These are phyloP conservation scores for Eutrema yunnanense DNA, from an alignment of 345 rosid species.

Conservation along the genomic window DNA sequence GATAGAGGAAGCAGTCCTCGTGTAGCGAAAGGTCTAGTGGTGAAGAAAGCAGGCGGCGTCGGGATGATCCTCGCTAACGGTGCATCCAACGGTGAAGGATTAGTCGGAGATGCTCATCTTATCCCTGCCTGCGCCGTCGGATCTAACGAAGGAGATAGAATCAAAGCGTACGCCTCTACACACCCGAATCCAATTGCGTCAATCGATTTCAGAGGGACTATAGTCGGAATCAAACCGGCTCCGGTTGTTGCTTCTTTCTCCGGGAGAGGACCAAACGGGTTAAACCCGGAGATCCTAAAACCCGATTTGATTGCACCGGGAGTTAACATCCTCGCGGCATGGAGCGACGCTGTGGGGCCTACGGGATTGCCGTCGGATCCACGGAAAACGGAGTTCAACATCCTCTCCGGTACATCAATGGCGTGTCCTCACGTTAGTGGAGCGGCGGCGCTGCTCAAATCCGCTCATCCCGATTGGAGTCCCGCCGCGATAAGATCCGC, in stretches of 20 bases:
- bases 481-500: conserved; percentile 72
- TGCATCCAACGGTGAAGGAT: conserved; percentile 70
- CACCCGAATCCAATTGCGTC: conserved; percentile 42
- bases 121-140: conserved; percentile 72
- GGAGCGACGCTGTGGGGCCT: conserved; percentile 75
- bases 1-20: conserved; percentile 75
- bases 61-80: conserved; percentile 88
- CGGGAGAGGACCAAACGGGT: conserved; percentile 62
- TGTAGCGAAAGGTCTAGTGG: conserved; percentile 77
- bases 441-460: conserved; percentile 77
- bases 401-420: conserved; percentile 81
- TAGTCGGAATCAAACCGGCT: conserved; percentile 70
- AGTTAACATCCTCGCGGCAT: conserved; percentile 68
- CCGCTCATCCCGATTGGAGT: conserved; percentile 75
- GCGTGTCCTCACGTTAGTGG: conserved; percentile 84
- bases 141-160: conserved; percentile 57
- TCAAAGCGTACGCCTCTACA: conserved; percentile 49
- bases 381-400: conserved; percentile 70
- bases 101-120: conserved; percentile 78
- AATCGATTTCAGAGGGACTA: conserved; percentile 63
- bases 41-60: conserved; percentile 74
- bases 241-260: conserved; percentile 86
- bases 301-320: conserved; percentile 70
- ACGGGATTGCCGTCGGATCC: conserved; percentile 61
- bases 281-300: conserved; percentile 70